phyloP scores from a whole-genome alignment of 768 basidiomycete genomes.

The Panus rudis region DNA sequence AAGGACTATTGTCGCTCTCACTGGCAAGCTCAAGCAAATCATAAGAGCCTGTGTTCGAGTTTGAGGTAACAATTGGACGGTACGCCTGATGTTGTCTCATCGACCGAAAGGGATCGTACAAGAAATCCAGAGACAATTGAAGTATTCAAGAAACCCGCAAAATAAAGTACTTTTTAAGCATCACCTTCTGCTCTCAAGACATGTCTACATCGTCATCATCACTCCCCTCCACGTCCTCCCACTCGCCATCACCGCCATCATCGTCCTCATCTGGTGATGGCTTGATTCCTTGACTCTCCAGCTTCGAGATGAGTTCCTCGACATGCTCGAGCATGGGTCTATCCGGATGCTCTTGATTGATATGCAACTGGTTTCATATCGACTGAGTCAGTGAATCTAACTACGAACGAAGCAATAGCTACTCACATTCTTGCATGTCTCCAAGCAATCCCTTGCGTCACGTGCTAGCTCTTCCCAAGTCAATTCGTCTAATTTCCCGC shows the following conservation, averaged over 20 bases:
- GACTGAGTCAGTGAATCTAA: neutral
- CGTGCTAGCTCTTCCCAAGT: slow-evolving; percentile 74
- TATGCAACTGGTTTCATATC: slow-evolving; percentile 47
- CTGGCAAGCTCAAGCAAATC: no score
- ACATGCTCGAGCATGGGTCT: slow-evolving; percentile 69
- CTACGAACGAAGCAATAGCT: neutral
- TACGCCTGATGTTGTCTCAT: no score
- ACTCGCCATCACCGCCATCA: slow-evolving; percentile 45
- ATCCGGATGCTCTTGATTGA: slow-evolving; percentile 68
- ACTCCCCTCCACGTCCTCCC: slow-evolving; percentile 56
- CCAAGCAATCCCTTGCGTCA: slow-evolving; percentile 74
- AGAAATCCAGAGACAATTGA: neutral
- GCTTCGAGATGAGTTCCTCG: slow-evolving; percentile 59
- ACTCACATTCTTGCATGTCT: slow-evolving; percentile 74
- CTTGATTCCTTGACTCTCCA: slow-evolving; percentile 62
- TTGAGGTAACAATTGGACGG: no score
- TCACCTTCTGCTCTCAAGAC: slow-evolving; percentile 14
- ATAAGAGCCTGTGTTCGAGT: no score
- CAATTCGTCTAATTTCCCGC: slow-evolving; percentile 37
- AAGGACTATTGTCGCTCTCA: no score
- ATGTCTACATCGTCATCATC: slow-evolving; percentile 47
- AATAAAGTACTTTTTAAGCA: slow-evolving; percentile 10
- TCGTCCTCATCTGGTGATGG: slow-evolving; percentile 53
- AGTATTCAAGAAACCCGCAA: neutral
- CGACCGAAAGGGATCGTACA: neutral